These are phyloP conservation scores for Ambrosiella cleistominuta DNA, from an alignment of 2,329 filamentous ascomycete genomes.

Conservation along the genomic window DNA sequence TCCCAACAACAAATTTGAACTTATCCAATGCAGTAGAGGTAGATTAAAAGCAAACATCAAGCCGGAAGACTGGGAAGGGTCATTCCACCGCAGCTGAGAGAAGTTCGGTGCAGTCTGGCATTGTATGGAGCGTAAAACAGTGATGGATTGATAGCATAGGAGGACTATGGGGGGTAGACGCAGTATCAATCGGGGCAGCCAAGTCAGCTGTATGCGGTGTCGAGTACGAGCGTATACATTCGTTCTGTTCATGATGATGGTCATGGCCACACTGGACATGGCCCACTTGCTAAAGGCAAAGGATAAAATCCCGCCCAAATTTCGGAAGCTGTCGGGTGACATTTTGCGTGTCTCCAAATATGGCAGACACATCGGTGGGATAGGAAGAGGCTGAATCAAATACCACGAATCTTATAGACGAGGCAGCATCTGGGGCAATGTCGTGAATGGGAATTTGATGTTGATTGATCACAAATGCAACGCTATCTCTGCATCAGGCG, in stretches of 20 bases:
- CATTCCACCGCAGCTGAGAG: conserved; percentile 50
- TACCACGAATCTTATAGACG: conserved; percentile 13
- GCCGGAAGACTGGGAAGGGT: conserved; percentile 43
- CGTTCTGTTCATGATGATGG: conserved; percentile 75
- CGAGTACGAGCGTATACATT: conserved; percentile 85
- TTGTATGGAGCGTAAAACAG: conserved; percentile 66
- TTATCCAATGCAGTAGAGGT: conserved; percentile 52
- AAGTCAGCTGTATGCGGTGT: conserved; percentile 57
- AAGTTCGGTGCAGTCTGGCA: conserved; percentile 76
- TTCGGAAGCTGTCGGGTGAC: conserved; percentile 43
- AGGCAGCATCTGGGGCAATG: neutral
- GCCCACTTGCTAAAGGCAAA: conserved; percentile 91
- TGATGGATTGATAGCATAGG: conserved; percentile 49
- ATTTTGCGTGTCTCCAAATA: conserved; percentile 25
- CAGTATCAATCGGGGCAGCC: conserved; percentile 51
- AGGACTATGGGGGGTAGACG: conserved; percentile 55
- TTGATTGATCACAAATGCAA: too few relatives aligned
- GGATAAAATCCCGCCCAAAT: conserved; percentile 70
- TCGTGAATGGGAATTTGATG: too few relatives aligned
- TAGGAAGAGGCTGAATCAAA: conserved; percentile 16
- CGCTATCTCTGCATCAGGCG: too few relatives aligned
- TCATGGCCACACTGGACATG: conserved; percentile 68
- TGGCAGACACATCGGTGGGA: too few relatives aligned
- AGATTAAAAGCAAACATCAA: conserved; percentile 55
- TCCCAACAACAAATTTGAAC: conserved; percentile 54